Conservation (phyloP, 2,329 filamentous ascomycete species). For the Colletotrichum eremochloae region DNA sequence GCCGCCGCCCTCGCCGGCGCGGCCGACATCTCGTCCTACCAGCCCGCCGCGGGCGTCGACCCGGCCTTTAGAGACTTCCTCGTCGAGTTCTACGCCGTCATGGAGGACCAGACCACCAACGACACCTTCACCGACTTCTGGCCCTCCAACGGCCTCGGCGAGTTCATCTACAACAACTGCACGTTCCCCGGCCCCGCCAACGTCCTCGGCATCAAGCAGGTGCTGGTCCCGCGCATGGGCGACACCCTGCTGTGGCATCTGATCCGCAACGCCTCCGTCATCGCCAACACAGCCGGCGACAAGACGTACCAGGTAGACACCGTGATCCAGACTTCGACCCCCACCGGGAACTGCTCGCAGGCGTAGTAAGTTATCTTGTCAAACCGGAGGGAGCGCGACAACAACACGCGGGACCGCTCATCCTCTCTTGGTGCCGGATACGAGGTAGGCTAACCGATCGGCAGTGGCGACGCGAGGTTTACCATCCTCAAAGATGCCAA, state of each 20-base stretch:
- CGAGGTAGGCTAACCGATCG: not conserved
- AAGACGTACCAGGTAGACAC: conserved; percentile 33
- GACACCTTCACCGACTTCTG: conserved; percentile 35
- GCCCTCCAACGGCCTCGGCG: conserved; percentile 16
- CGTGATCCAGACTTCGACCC: conserved; percentile 34
- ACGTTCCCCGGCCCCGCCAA: conserved; percentile 9
- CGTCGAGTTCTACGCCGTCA: conserved; percentile 23
- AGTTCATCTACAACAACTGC: conserved; percentile 15
- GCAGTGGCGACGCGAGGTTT: conserved; percentile 32
- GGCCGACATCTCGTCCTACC: conserved; percentile 28
- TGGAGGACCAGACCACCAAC: conserved; percentile 22
- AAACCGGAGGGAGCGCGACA: not conserved
- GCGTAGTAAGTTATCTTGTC: conserved; percentile 23
- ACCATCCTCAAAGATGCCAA: conserved; percentile 22
- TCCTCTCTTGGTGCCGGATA: too few species aligned
- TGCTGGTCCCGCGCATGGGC: conserved; percentile 21
- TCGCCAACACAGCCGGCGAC: not conserved
- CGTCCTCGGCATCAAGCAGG: conserved; percentile 32
- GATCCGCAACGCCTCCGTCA: conserved; percentile 31
- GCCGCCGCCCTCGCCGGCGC: conserved; percentile 8
- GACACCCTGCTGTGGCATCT: conserved; percentile 33
- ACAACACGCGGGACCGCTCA: too few species aligned
- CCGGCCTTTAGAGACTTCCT: conserved; percentile 17
- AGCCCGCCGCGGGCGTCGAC: conserved; percentile 21
- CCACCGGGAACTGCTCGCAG: conserved; percentile 24